Percentiles rank a stretch among this genome's conserved stretches.
Evolutionary conservation across 2,329 filamentous ascomycete species (phyloP).

Genomic region (Monosporascus sp.): DNA sequence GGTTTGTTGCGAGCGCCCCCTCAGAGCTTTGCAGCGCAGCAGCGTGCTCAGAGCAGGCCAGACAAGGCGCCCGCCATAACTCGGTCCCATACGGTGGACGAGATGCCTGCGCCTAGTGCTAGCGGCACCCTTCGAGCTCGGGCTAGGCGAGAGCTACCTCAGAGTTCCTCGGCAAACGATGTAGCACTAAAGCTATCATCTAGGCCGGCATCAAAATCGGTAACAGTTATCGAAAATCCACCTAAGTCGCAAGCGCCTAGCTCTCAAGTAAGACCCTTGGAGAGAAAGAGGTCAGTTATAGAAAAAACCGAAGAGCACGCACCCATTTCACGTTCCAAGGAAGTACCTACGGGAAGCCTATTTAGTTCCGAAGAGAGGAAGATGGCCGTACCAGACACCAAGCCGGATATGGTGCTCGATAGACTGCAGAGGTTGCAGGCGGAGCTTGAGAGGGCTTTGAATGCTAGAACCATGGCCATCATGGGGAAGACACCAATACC

Average conservation of each 20-base stretch:
- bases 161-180: slow-evolving; percentile 19
- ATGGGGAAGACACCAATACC: slow-evolving; percentile 49
- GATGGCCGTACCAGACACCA: slow-evolving; percentile 44
- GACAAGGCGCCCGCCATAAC: slow-evolving; percentile 17
- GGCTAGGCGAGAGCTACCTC: slow-evolving; percentile 19
- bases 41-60: slow-evolving; percentile 52
- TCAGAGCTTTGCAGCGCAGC: slow-evolving; percentile 63
- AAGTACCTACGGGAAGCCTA: slow-evolving; percentile 39
- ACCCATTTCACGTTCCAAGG: slow-evolving; percentile 14
- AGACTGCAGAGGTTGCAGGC: slow-evolving; percentile 51
- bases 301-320: slow-evolving; percentile 8
- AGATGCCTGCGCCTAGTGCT: slow-evolving; percentile 24
- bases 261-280: slow-evolving; percentile 4
- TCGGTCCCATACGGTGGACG: slow-evolving; percentile 28
- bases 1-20: slow-evolving; percentile 48
- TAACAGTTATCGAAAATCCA: slow-evolving; percentile 5
- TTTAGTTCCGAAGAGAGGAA: slow-evolving; percentile 52
- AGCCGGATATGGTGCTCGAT: slow-evolving; percentile 53
- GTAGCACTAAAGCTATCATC: slow-evolving; percentile 13
- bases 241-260: slow-evolving; percentile 1
- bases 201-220: slow-evolving; percentile 7
- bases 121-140: slow-evolving; percentile 25
- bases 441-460: slow-evolving; percentile 58
- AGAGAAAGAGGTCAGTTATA: slow-evolving; percentile 4
- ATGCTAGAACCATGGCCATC: slow-evolving; percentile 58